Evolutionary conservation across 305 asterid genomes (phyloP).

Genomic region (Ilex paraguariensis): DNA sequence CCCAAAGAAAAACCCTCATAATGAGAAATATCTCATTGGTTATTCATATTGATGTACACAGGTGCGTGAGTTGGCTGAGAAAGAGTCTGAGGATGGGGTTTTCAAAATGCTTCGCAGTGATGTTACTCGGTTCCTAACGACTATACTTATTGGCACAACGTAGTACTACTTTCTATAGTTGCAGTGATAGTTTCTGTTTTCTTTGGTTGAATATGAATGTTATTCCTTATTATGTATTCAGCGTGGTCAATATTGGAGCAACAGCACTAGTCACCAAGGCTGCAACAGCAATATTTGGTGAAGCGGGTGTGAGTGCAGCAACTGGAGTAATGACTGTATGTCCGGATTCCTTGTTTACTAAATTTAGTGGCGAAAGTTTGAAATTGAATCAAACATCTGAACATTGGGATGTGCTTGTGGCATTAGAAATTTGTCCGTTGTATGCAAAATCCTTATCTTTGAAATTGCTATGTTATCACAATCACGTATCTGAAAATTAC

Average conservation of each 20-base stretch:
- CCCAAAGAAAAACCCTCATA: too few species aligned
- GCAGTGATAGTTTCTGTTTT: slow-evolving; percentile 18
- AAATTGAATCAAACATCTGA: too few species aligned
- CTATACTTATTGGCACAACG: slow-evolving; percentile 99
- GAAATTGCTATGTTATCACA: too few species aligned
- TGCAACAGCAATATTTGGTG: slow-evolving; percentile 94
- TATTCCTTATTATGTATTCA: slow-evolving; percentile 54
- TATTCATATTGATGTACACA: slow-evolving; percentile 12
- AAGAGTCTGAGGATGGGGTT: slow-evolving; percentile 88
- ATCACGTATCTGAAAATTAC: too few species aligned
- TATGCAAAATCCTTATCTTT: too few species aligned
- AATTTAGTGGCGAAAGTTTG: too few species aligned
- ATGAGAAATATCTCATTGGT: too few species aligned
- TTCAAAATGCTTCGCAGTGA: slow-evolving; percentile 89
- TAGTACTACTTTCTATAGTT: slow-evolving; percentile 38
- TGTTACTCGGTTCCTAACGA: slow-evolving; percentile 92
- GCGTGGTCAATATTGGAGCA: slow-evolving; percentile 97
- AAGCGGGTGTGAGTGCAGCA: slow-evolving; percentile 96
- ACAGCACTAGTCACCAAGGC: slow-evolving; percentile 96
- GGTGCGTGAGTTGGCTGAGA: slow-evolving; percentile 97
- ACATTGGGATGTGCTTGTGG: too few species aligned
- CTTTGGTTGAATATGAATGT: slow-evolving; percentile 30
- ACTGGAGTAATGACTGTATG: slow-evolving; percentile 98
- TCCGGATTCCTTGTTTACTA: slow-evolving; percentile 9
- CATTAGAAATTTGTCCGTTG: too few species aligned